Conservation (phyloP, 306 rosid species). For the Prosopis cineraria region DNA sequence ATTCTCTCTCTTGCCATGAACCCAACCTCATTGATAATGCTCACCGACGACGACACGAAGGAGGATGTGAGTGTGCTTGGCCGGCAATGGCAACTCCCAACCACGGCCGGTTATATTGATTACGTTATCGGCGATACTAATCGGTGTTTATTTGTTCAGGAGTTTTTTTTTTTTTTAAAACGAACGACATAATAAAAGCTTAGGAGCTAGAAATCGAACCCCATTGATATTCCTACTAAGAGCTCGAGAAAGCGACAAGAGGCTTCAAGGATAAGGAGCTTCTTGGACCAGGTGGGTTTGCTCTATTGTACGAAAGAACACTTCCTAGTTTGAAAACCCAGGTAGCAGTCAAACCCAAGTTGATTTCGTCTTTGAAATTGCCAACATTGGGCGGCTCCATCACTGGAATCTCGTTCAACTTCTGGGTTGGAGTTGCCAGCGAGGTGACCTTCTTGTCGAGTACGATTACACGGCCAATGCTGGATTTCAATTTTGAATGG, state of each 20-base stretch:
- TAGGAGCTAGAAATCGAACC: slow-evolving; percentile 85
- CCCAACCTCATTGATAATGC: too few relatives aligned
- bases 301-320: slow-evolving; percentile 67
- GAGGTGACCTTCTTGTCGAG: slow-evolving; percentile 67
- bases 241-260: slow-evolving; percentile 68
- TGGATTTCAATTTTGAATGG: too few relatives aligned
- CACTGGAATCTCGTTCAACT: slow-evolving; percentile 74
- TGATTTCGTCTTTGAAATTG: slow-evolving; percentile 74
- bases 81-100: too few relatives aligned
- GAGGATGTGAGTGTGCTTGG: too few relatives aligned
- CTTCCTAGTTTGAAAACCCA: slow-evolving; percentile 48
- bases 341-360: slow-evolving; percentile 73
- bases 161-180: too few relatives aligned
- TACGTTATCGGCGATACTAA: slow-evolving; percentile 20
- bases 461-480: slow-evolving; percentile 78
- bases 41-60: too few relatives aligned
- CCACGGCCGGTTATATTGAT: slow-evolving; percentile 36
- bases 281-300: slow-evolving; percentile 75
- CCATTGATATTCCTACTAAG: slow-evolving; percentile 72
- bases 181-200: slow-evolving; percentile 55
- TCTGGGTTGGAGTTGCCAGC: slow-evolving; percentile 75
- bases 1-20: too few relatives aligned
- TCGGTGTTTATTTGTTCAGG: slow-evolving; percentile 45
- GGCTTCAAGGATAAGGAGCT: slow-evolving; percentile 63
- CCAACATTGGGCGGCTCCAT: slow-evolving; percentile 79